phyloP scores from a whole-genome alignment of 805 yeast genomes.

The Starmerella cellae region DNA sequence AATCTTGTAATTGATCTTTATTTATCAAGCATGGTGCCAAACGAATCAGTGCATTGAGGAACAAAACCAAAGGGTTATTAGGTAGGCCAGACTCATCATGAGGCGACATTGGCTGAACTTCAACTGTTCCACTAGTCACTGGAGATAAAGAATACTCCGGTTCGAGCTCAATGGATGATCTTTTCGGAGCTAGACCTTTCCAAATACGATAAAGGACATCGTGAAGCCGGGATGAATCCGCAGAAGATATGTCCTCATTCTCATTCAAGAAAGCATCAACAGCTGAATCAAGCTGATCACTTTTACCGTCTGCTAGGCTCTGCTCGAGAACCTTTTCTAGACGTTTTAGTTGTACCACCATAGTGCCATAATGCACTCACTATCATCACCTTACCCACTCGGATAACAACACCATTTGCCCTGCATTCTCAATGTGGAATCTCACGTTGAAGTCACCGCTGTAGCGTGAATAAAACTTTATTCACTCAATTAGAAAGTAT shows the following conservation, averaged over 20 bases:
- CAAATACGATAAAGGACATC: conserved; percentile 27
- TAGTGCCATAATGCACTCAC: not conserved
- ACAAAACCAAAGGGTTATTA: conserved; percentile 19
- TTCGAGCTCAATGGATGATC: not conserved
- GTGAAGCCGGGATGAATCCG: conserved; percentile 25
- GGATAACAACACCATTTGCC: too few relatives aligned
- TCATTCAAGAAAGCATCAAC: conserved; percentile 17
- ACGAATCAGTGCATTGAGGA: conserved; percentile 24
- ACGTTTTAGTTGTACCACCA: conserved; percentile 13
- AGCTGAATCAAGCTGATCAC: conserved; percentile 6
- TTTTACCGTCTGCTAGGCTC: conserved; percentile 11
- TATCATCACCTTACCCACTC: not conserved
- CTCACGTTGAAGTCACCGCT: too few relatives aligned
- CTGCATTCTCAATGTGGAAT: too few relatives aligned
- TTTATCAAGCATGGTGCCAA: conserved; percentile 25
- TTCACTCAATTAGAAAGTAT: too few relatives aligned
- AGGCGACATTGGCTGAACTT: not conserved
- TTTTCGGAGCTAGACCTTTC: conserved; percentile 9
- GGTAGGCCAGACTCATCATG: not conserved
- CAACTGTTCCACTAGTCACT: not conserved
- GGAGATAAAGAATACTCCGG: conserved; percentile 5
- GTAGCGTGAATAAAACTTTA: too few relatives aligned
- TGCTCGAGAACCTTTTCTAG: conserved; percentile 20
- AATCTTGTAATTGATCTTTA: conserved; percentile 28
- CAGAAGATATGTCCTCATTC: conserved; percentile 15